Evolutionary conservation across 768 basidiomycete species (phyloP), one percentile per base, ranked within the genome.

Genomic region (Russula ochroleuca): DNA sequence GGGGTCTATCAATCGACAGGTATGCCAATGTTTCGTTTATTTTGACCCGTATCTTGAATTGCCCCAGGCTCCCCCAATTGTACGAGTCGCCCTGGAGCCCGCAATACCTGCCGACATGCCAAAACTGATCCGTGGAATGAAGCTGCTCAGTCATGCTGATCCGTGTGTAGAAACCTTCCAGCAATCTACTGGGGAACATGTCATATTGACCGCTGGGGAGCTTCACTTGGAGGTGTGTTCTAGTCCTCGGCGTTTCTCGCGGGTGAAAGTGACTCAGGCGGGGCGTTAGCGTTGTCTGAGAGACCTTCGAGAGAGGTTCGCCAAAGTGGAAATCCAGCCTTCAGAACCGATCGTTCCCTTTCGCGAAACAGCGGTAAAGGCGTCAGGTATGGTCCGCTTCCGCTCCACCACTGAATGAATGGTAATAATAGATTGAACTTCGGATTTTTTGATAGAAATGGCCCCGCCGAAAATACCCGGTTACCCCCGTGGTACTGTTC

Each of bases 291-390:
- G 97, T 66, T 99, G 97, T 73, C 76, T 98, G 48, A 96, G 94
- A 75, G 97, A 98, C 74, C 78, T 99, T n/a, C 83, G 90, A 23
- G 97, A 98, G 73, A 82, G 97, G 40, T 98, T 98, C 73, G 96
- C 97, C 2, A 83, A 86, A 64, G 85, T 98, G 38, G 92, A 92
- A 52, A 94, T 99, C 35, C 93, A 94, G 69, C 87, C 89, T 2
- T 98, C 95, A 1, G 86, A 94, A 69, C 94, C 95, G 0, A 98
- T 98, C 62, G 97, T 99, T 3, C 97, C 97, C 13, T 99, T 98
- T 79, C 83, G 97, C 45, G 97, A 98, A 75, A 98, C 97, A 0
- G 91, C 92, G 0, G 83, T 96, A 15, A 89, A 85, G 69, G 92
- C 80, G 3, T 71, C 80, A 69, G 93, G 93, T 91, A 71, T 28